Base-by-base conservation (phyloP, 306 rosid species). In the Spatholobus suberectus region DNA sequence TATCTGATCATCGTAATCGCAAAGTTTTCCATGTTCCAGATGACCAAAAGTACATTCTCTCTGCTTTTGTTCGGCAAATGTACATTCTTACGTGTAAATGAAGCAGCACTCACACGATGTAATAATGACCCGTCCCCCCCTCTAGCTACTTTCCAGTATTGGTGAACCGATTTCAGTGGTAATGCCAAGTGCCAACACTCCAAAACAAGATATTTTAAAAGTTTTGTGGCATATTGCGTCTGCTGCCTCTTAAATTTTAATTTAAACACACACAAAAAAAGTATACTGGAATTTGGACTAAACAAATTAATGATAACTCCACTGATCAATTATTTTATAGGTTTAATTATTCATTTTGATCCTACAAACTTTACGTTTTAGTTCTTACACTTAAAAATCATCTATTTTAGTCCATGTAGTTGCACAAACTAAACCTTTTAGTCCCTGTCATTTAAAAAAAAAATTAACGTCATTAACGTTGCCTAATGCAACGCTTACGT, bases 131-230 rank as follows among this genome's bases (percentile, higher is more conserved):
- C 69, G 7, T 2, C 18, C 17, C 4, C 7, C 17, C 23, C 17
- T 23, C 17, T 24, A 0, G 66, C 8, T 58, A 20, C 15, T 59
- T 62, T 62, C 41, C 44, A 29, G n/a, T n/a, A 32, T 32, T 34
- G 14, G 14, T 17, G 70, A 17, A 32, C 44, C 13, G 6, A 65
- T 9, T 34, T 32, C 43, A 27, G 21, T 65, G 70, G 21, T 17
- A 65, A 34, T 34, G 72, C n/a, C 26, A 67, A 65, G 17, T 34
- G 72, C n/a, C 26, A 67, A 23, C 73, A 62, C 70, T 63, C 13
- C 23, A 32, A 63, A 32, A 59, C 35, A 59, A 11, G 2, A 11
- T 26, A 27, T 26, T 27, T 6, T 32, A 29, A 29, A 32, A 13
- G 40, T 62, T 59, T 59, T 5, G 67, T 24, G 65, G 29, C 62